These are phyloP conservation scores for Pulveroboletus sp. DNA, from an alignment of 768 basidiomycete species.

Conservation along the genomic window DNA sequence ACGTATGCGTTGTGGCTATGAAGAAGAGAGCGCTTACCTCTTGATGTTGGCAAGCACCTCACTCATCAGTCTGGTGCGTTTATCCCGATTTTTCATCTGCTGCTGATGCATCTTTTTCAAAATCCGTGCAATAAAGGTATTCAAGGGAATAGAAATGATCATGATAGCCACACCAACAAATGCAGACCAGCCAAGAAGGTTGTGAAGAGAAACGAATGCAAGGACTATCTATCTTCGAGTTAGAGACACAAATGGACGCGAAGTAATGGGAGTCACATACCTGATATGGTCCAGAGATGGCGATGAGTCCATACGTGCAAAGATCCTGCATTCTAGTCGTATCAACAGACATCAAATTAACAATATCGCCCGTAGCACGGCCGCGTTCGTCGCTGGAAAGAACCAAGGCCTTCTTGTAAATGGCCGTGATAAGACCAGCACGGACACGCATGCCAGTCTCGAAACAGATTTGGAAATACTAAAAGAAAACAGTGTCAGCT, in stretches of 20 bases:
- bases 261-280: constrained; percentile 30
- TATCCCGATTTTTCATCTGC: constrained; percentile 93
- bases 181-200: constrained; percentile 86
- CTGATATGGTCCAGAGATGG: constrained; percentile 83
- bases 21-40: constrained; percentile 39
- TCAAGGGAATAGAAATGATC: constrained; percentile 75
- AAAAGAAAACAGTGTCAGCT: not conserved
- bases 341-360: constrained; percentile 91
- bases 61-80: constrained; percentile 81
- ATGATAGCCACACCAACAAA: constrained; percentile 88
- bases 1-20: not conserved
- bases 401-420: constrained; percentile 82
- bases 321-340: constrained; percentile 75
- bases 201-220: constrained; percentile 87
- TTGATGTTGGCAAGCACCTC: constrained; percentile 92
- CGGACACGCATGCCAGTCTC: constrained; percentile 93
- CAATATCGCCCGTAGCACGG: constrained; percentile 85
- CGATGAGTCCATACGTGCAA: constrained; percentile 78
- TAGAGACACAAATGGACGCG: not conserved
- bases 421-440: constrained; percentile 77
- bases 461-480: constrained; percentile 85
- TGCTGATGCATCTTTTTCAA: constrained; percentile 74
- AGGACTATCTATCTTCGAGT: constrained; percentile 56
- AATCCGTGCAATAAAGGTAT: constrained; percentile 64
- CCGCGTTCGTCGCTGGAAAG: constrained; percentile 82